These are phyloP conservation scores for Nemania sp. DNA, from an alignment of 2,329 filamentous ascomycete species.

Conservation along the genomic window DNA sequence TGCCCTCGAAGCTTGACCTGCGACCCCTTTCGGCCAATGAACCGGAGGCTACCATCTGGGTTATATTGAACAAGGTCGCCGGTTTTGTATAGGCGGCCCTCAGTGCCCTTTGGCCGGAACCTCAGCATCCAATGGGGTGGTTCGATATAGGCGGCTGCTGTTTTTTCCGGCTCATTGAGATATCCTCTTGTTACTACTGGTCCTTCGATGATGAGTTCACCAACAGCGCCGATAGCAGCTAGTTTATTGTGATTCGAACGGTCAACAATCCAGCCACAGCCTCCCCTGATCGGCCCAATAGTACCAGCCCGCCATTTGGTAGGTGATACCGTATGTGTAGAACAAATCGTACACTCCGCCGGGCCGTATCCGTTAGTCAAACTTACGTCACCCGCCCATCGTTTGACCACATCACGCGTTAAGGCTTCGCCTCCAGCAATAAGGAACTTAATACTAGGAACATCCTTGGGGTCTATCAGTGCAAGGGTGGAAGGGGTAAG, in stretches of 20 bases:
- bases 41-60: slow-evolving; percentile 42
- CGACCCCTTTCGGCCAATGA: slow-evolving; percentile 30
- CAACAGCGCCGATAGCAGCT: slow-evolving; percentile 50
- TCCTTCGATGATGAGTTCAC: slow-evolving; percentile 56
- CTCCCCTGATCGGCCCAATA: slow-evolving; percentile 16
- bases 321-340: neutral
- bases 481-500: slow-evolving; percentile 44
- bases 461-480: slow-evolving; percentile 41
- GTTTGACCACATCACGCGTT: slow-evolving; percentile 41
- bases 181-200: slow-evolving; percentile 55
- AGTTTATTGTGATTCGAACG: slow-evolving; percentile 51
- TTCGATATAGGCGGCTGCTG: slow-evolving; percentile 54
- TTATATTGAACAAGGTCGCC: slow-evolving; percentile 50
- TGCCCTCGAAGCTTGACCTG: slow-evolving; percentile 39
- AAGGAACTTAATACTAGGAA: slow-evolving; percentile 42
- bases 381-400: slow-evolving; percentile 36
- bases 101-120: slow-evolving; percentile 42
- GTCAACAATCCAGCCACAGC: slow-evolving; percentile 55
- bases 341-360: slow-evolving; percentile 25
- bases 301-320: slow-evolving; percentile 41
- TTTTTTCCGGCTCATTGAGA: slow-evolving; percentile 54
- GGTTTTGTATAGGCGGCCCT: slow-evolving; percentile 51
- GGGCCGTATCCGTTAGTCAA: slow-evolving; percentile 40
- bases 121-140: slow-evolving; percentile 52
- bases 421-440: slow-evolving; percentile 49